Base-by-base conservation (phyloP, 139 green algal genomes). In the Tetraselmis chui region DNA sequence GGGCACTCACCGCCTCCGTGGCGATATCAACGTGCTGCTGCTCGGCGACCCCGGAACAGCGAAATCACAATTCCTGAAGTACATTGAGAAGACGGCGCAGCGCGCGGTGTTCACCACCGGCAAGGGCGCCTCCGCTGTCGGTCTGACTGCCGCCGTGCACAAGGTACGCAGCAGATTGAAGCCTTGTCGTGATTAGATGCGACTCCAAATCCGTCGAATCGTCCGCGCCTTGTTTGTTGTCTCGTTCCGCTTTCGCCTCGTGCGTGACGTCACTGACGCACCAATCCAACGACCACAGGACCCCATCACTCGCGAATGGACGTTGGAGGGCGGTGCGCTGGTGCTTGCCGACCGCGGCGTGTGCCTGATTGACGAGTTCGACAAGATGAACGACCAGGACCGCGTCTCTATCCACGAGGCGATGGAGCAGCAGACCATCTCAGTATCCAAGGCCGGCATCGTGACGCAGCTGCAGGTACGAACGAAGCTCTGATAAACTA, bases 401-500 rank as follows among this genome's bases (percentile, higher is more conserved):
- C 74, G 58, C 28, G 87, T 93, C 78, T 92, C 84, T 30, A 94
- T 91, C 78, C 86, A 91, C 83, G 91, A 97, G 91, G 97, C 97
- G 30, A 99, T 99, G 97, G 97, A 99, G 92, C 97, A 99, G 93
- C 97, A 99, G 92, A 95, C 85, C 89, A 99, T 99, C 89, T 97
- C 91, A 85, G 98, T 99, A 89, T 96, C 89, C 88, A 99, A 99
- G 89, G 97, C 97, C 11, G 97, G 97, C 87, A 99, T 99, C 78
- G 93, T 97, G 1, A 97, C 93, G 11, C 87, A 85, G 31, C 90
- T 97, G 79, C 89, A 93, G 82, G 92, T 94, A 2, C 92, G 97
- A 59, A 99, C 96, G 92, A 93, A 85, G 77, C 94, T 98, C 32
- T 76, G 84, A 30, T 80, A 97, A 31, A 92, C 95, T 1, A 94